Base-by-base conservation (phyloP, 2,329 filamentous ascomycete species). In the Hymenoscyphus scutula region DNA sequence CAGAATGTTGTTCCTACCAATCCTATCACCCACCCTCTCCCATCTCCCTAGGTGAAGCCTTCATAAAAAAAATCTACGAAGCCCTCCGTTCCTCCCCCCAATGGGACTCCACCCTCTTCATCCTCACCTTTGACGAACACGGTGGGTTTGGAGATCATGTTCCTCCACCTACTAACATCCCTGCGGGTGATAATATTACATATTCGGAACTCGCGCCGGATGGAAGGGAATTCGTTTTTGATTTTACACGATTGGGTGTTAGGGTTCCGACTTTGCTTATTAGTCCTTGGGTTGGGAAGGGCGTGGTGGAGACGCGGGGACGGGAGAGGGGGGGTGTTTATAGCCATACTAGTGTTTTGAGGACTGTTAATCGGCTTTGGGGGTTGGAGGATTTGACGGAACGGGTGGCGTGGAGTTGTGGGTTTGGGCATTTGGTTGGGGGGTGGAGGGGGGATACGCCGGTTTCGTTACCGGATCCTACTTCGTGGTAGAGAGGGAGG, bases 91-190 rank as follows among this genome's bases (percentile, higher is more conserved):
- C 69, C 37, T 75, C 75, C 7, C 77, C 79, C 0, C 77, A 80
- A 68, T 81, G 79, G 79, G 74, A 80, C 6, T 70, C 78, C 38
- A 80, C 78, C 0, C 74, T 81, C 13, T 79, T 80, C 63, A 76
- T 81, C 63, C 65, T 81, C 34, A 80, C 78, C 5, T 81, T 78
- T 60, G 79, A 81, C 67, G 79, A 81, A 68, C 75, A 78, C 58
- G 79, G 79, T 34, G 79, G 79, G 10, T 81, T 81, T 63, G 76
- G 76, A 27, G 79, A 81, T 68, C 79, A 81, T 63, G 79, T 80
- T 17, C 66, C 77, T 0, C 77, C 79, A 1, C 78, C 78, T 0
- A 70, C 75, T 4, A 71, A 67, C 25, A 74, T 78, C 0, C 79
- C 78, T 0, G 64, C 74, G 1, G 77, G 77, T 0, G 75, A 77